Evolutionary conservation across 1,139 yeast genomes (phyloP).

Genomic region (Suzukiozyma palmioleophila): DNA sequence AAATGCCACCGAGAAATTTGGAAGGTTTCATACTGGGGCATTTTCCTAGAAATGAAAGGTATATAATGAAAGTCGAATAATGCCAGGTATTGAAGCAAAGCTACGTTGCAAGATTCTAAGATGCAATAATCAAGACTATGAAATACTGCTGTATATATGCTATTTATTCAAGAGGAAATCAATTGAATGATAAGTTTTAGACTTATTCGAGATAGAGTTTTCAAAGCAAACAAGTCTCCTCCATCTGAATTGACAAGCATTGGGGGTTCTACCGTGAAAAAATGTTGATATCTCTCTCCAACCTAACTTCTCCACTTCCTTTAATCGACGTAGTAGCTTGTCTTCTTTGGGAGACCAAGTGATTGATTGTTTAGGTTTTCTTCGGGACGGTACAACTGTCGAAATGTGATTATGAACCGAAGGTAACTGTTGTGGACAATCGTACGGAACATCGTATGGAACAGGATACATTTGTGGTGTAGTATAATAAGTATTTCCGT

Average conservation of each 20-base stretch:
- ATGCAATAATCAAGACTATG: no score
- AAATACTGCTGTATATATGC: no score
- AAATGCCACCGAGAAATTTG: not conserved
- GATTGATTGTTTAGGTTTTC: slow-evolving; percentile 30
- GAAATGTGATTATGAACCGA: slow-evolving; percentile 4
- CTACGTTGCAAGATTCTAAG: no score
- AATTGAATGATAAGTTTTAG: slow-evolving; percentile 5
- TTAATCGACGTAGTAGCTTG: slow-evolving; percentile 31
- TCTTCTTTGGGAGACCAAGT: slow-evolving; percentile 42
- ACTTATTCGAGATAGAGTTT: slow-evolving; percentile 6
- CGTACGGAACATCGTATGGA: slow-evolving; percentile 6
- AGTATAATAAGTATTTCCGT: not conserved
- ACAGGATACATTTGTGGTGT: not conserved
- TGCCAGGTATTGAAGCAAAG: no score
- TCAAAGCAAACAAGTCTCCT: slow-evolving; percentile 36
- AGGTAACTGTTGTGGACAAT: slow-evolving; percentile 7
- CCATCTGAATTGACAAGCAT: slow-evolving; percentile 48
- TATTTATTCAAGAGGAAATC: slow-evolving; percentile 6
- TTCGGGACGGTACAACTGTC: slow-evolving; percentile 6
- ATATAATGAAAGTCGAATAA: no score
- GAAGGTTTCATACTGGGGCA: not conserved
- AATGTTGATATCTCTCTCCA: slow-evolving; percentile 44
- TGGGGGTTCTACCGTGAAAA: slow-evolving; percentile 42
- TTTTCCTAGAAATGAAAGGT: not conserved
- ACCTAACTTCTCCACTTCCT: slow-evolving; percentile 40